phyloP scores from a whole-genome alignment of 1,139 yeast species.

The Maudiozyma humilis region DNA sequence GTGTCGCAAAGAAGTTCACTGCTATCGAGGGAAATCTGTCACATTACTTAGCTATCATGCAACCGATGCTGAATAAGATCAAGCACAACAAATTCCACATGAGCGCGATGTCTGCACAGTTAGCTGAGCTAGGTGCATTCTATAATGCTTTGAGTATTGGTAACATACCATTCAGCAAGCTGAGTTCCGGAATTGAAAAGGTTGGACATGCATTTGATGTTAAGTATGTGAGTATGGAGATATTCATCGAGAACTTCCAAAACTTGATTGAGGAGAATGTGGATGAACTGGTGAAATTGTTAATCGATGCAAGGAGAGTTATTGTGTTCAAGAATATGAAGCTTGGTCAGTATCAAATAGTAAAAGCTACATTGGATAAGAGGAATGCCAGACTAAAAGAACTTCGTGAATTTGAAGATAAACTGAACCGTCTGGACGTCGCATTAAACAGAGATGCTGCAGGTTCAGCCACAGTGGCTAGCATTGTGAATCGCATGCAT shows the following conservation, averaged over 20 bases:
- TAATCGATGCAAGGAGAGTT: slow-evolving; percentile 59
- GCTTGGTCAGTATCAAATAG: slow-evolving; percentile 54
- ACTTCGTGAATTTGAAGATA: slow-evolving; percentile 30
- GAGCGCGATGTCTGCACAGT: slow-evolving; percentile 35
- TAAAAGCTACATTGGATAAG: slow-evolving; percentile 32
- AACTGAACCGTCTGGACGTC: slow-evolving; percentile 30
- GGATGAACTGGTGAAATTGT: slow-evolving; percentile 74
- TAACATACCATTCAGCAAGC: slow-evolving; percentile 35
- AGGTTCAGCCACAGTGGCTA: slow-evolving; percentile 11
- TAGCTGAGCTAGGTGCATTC: slow-evolving; percentile 35
- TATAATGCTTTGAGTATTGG: slow-evolving; percentile 74
- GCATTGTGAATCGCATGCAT: slow-evolving; percentile 5
- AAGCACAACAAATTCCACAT: slow-evolving; percentile 46
- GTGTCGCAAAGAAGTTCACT: slow-evolving; percentile 34
- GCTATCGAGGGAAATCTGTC: slow-evolving; percentile 46
- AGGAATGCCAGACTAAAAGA: slow-evolving; percentile 23
- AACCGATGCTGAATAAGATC: slow-evolving; percentile 45
- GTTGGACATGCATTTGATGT: slow-evolving; percentile 83
- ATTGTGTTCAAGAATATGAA: slow-evolving; percentile 65
- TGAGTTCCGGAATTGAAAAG: slow-evolving; percentile 56
- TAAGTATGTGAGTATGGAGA: slow-evolving; percentile 64
- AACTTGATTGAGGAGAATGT: slow-evolving; percentile 74
- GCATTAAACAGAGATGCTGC: slow-evolving; percentile 19
- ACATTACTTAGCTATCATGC: slow-evolving; percentile 56
- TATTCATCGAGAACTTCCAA: slow-evolving; percentile 56